phyloP scores from a whole-genome alignment of 116 monocot species.

The Phalaenopsis hybrid region DNA sequence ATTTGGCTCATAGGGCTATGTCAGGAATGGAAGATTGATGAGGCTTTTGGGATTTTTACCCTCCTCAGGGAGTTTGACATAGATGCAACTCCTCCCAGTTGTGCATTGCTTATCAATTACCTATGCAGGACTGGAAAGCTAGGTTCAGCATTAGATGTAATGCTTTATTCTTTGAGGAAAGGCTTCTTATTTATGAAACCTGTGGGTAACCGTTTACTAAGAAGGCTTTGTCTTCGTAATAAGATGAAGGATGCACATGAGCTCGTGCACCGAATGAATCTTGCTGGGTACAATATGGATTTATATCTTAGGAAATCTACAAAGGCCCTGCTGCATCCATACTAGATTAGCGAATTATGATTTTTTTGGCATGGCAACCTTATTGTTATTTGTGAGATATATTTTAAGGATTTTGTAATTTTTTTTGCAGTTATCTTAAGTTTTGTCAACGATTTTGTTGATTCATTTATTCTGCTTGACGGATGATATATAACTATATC shows the following conservation, averaged over 20 bases:
- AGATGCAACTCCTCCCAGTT: constrained; percentile 45
- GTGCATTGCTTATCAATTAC: constrained; percentile 41
- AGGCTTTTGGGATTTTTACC: constrained; percentile 49
- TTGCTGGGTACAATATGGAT: constrained; percentile 63
- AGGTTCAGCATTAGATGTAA: constrained; percentile 43
- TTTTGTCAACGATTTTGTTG: neutral
- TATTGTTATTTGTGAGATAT: neutral
- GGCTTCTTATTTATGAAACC: constrained; percentile 37
- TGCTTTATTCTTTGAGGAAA: constrained; percentile 56
- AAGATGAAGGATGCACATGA: constrained; percentile 35
- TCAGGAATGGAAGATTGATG: constrained; percentile 34
- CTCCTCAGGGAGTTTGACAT: constrained; percentile 41
- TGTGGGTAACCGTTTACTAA: constrained; percentile 56
- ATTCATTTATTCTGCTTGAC: constrained; percentile 6
- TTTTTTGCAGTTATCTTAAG: neutral
- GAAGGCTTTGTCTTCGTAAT: constrained; percentile 36
- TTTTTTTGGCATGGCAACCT: neutral
- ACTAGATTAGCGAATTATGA: neutral
- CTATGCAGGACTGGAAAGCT: constrained; percentile 45
- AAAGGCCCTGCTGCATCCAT: constrained; percentile 27
- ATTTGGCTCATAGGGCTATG: constrained; percentile 78
- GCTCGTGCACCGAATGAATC: constrained; percentile 43
- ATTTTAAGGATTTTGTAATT: neutral
- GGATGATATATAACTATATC: neutral
- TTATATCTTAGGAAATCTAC: constrained; percentile 41